Conservation (phyloP, 2,329 filamentous ascomycete genomes). For the Alternaria sp. region DNA sequence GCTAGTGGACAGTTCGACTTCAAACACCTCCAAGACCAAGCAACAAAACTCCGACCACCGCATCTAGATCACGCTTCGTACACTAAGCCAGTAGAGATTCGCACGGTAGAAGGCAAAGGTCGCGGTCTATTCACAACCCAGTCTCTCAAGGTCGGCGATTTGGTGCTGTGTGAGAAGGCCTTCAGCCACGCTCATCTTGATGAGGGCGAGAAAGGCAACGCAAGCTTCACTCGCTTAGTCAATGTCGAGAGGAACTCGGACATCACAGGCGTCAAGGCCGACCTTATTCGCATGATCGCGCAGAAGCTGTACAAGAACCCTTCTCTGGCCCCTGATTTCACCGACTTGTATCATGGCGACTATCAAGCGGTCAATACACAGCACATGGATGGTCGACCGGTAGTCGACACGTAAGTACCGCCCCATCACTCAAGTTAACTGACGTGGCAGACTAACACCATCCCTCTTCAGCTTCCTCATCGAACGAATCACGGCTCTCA, state of each 20-base stretch:
- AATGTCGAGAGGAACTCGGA: conserved; percentile 44
- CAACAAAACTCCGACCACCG: conserved; percentile 48
- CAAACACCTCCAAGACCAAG: conserved; percentile 46
- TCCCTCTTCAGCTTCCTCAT: conserved; percentile 51
- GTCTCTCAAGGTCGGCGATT: conserved; percentile 44
- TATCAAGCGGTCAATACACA: conserved; percentile 43
- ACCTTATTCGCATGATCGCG: conserved; percentile 51
- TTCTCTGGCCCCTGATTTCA: conserved; percentile 41
- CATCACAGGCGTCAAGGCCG: conserved; percentile 49
- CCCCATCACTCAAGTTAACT: too few species aligned
- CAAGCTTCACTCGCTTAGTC: conserved; percentile 44
- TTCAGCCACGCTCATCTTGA: conserved; percentile 52
- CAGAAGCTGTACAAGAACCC: conserved; percentile 58
- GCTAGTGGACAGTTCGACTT: conserved; percentile 48
- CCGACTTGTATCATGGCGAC: conserved; percentile 46
- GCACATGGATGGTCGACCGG: conserved; percentile 45
- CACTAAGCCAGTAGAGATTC: conserved; percentile 51
- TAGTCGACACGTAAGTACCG: conserved; percentile 52
- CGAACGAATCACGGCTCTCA: conserved; percentile 52
- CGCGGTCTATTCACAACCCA: conserved; percentile 59
- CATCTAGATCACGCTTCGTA: conserved; percentile 58
- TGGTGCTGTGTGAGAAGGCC: conserved; percentile 59
- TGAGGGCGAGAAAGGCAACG: conserved; percentile 11
- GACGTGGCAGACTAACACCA: not conserved
- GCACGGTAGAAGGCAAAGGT: conserved; percentile 49